Conservation (phyloP, 164 flowering plant species). For the Brasenia schreberi region DNA sequence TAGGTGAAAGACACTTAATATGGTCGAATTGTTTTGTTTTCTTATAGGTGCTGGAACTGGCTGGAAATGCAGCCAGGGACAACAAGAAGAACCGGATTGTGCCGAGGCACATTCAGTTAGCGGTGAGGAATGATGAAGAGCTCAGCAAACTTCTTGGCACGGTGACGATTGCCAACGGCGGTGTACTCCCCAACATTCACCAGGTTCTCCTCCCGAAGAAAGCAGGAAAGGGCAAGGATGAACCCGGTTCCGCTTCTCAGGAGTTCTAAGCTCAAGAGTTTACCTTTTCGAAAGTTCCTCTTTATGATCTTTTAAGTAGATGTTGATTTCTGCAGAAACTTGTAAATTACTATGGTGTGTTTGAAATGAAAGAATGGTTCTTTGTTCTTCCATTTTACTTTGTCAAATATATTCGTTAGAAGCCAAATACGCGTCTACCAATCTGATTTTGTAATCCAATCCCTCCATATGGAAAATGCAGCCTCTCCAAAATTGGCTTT, state of each 20-base stretch:
- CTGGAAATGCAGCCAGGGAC: conserved; percentile 65
- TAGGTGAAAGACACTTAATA: too few relatives aligned
- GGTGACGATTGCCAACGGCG: conserved; percentile 56
- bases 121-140: conserved; percentile 65
- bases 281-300: background rate
- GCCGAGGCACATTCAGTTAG: conserved; percentile 64
- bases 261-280: conserved; percentile 25
- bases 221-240: conserved; percentile 35
- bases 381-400: too few relatives aligned
- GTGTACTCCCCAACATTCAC: conserved; percentile 51
- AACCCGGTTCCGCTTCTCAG: conserved; percentile 49
- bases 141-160: conserved; percentile 49
- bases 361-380: too few relatives aligned
- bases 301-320: background rate
- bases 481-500: too few relatives aligned
- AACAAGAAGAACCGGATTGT: conserved; percentile 60
- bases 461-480: too few relatives aligned
- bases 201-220: conserved; percentile 48
- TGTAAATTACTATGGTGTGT: too few relatives aligned
- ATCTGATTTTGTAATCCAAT: too few relatives aligned
- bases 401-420: too few relatives aligned
- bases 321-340: too few relatives aligned
- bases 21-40: background rate
- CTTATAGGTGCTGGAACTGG: conserved; percentile 46
- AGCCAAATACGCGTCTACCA: too few relatives aligned